Base-by-base conservation (phyloP, 371 early-diverging fungal species). In the Coemansia sp. region DNA sequence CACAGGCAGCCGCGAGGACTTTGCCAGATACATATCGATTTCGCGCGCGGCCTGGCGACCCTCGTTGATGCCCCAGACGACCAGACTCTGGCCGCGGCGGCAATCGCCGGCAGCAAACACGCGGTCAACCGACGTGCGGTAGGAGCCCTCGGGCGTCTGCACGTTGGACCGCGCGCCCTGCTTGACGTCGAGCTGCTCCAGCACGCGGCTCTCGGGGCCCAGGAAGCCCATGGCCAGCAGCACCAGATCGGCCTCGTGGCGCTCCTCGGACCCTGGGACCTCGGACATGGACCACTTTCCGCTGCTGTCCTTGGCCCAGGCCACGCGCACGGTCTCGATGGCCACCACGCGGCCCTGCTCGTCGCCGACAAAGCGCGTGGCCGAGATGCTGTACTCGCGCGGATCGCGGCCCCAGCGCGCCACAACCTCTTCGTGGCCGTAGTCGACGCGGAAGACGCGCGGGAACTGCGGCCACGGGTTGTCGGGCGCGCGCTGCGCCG, bases 391-490 rank as follows among this genome's bases (percentile, higher is more conserved):
- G 83, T 92, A 98, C 81, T 92, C 89, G 69, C 98, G 90, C 52
- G 98, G 98, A 74, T 98, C 97, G 58, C 86, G 86, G 60, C 95
- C 95, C 80, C 88, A 90, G 52, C 90, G 88, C n/a, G 82, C 77
- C 36, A 86, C 81, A 10, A 92, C 94, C 69, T 98, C 98, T 31
- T 87, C 85, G 77, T 98, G 98, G 56, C 98, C 98, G 65, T 96
- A 96, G 78, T 97, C 96, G 16, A 95, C 88, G 80, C 88, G 89
- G 89, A 93, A 94, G 20, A 93, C 90, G 39, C 93, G 87, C 43
- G 95, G 92, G 85, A 86, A 97, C 71, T 92, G 89, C 30, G 98
- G 98, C 98, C 98, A 98, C 63, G 97, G 95, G 85, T 96, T 98
- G 67, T 93, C 93, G 12, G 40, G 26, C 42, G 85, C 92, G 61